Evolutionary conservation across 371 early-diverging fungal species (phyloP).

Genomic region (Mortierella polycephala): DNA sequence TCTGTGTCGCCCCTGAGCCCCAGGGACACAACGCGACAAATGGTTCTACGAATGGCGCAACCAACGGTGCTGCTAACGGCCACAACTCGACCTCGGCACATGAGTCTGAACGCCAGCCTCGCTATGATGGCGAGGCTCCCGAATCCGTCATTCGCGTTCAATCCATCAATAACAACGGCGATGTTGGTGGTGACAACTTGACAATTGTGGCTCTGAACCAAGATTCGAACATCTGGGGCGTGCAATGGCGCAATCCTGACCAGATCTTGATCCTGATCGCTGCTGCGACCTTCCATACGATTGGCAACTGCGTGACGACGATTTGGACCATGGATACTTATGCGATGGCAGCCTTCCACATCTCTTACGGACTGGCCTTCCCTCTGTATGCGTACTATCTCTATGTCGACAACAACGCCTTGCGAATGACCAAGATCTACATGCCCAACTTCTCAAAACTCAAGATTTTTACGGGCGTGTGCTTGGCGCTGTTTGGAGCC

Average conservation of each 20-base stretch:
- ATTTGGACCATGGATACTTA: slow-evolving; percentile 24
- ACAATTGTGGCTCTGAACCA: slow-evolving; percentile 28
- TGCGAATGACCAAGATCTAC: slow-evolving; percentile 50
- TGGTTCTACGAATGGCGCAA: background rate
- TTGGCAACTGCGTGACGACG: slow-evolving; percentile 48
- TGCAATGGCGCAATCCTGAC: slow-evolving; percentile 43
- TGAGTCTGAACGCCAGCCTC: background rate
- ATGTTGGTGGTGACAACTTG: background rate
- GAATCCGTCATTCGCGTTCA: slow-evolving; percentile 12
- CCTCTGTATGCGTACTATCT: slow-evolving; percentile 51
- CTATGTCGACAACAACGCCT: slow-evolving; percentile 50
- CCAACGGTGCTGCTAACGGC: background rate
- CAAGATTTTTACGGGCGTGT: slow-evolving; percentile 18
- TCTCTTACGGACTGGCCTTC: slow-evolving; percentile 44
- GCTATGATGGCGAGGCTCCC: slow-evolving; percentile 19
- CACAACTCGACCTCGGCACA: no score
- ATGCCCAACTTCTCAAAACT: slow-evolving; percentile 24
- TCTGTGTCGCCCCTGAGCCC: background rate
- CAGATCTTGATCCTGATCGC: slow-evolving; percentile 42
- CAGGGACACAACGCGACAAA: no score
- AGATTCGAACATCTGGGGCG: slow-evolving; percentile 35
- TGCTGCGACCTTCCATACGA: slow-evolving; percentile 29
- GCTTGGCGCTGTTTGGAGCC: slow-evolving; percentile 24
- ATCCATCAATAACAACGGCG: slow-evolving; percentile 1
- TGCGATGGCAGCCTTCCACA: slow-evolving; percentile 45